Evolutionary conservation across 345 rosid genomes (phyloP), one percentile per base, ranked within the genome.

Genomic region (Eucalyptus viminalis): DNA sequence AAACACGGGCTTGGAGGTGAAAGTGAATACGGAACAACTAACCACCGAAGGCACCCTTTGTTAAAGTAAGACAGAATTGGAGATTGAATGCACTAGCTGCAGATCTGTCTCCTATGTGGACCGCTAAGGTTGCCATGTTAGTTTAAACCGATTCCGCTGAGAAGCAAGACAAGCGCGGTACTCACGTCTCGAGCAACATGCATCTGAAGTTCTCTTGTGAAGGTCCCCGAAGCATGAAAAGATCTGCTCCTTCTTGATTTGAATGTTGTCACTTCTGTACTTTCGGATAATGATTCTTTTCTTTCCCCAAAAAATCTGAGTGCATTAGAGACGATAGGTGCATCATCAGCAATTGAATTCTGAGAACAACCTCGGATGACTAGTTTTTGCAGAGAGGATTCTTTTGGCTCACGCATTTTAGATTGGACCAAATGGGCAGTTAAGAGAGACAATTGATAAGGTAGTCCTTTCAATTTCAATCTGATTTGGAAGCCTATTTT

Each of bases 21-120:
- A 56, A 49, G 92, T 92, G 31, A 93, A 93, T 91, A 89, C 95
- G 89, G 95, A 95, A 86, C 93, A 92, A 83, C 87, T 96, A 86
- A 47, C 88, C 49, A 92, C 67, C 4, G 54, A 88, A 60, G 87
- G 76, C 49, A 4, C 37, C 51, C 37, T 80, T 29, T 40, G 80
- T 80, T 87, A 27, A 65, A 25, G 69, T 34, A 17, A 14, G 50
- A 11, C 51, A 22, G 69, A 43, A 56, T 40, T 87, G 14, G 43
- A 44, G 80, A 24, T 51, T 47, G 24, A 87, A 49, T 47, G 44
- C 45, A 37, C 37, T 54, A 50, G 88, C 88, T 16, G 80, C 80
- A 69, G 80, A 69, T 69, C 44, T 34, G 80, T 34, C 24, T 69
- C 43, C 80, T 69, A 16, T 34, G 43, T 69, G 80, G 44, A 34